Base-by-base conservation (phyloP, 805 yeast genomes). In the Myxozyma vanderwaltii region DNA sequence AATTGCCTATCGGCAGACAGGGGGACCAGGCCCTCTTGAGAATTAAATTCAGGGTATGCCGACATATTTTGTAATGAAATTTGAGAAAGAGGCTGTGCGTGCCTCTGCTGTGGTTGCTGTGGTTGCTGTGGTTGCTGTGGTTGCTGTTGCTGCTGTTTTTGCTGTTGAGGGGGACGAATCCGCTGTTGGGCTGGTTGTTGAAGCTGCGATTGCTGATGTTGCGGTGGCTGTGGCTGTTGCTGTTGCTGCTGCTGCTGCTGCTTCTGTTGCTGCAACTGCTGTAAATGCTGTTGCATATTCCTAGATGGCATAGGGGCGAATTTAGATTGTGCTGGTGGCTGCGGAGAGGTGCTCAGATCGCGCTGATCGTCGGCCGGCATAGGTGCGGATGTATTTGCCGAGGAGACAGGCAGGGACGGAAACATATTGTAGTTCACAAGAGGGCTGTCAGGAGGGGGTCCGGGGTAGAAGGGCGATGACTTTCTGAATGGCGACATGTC, bases 381-480 rank as follows among this genome's bases (percentile, higher is more conserved):
- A 7, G 49, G 27, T 7, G 43, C 40, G 12, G 54, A 50, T 8
- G 54, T 19, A 27, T 8, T 13, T 13, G 26, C 23, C n/a, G 40
- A 31, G 23, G 36, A 4, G 19, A 39, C 39, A 1, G 60, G 60
- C 38, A 56, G 47, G 21, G 24, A 39, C 1, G 63, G 59, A 26
- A 55, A 59, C 46, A 54, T 39, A 23, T 44, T 35, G 29, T 46
- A 38, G 29, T 54, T 49, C 46, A 41, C 29, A 27, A 56, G 26
- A 12, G 59, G 63, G 27, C 54, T 46, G 38, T 56, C 60, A 2
- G 58, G 58, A n/a, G 59, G 53, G 2, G 64, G 64, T 12, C 63
- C 59, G 15, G 61, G 50, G 39, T 66, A 65, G 54, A 55, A 65
- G 1, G 68, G 66, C 13, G 68, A 65, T 15, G 68, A 65, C 43